Base-by-base conservation (phyloP, 305 asterid genomes). In the Nicotiana rustica region DNA sequence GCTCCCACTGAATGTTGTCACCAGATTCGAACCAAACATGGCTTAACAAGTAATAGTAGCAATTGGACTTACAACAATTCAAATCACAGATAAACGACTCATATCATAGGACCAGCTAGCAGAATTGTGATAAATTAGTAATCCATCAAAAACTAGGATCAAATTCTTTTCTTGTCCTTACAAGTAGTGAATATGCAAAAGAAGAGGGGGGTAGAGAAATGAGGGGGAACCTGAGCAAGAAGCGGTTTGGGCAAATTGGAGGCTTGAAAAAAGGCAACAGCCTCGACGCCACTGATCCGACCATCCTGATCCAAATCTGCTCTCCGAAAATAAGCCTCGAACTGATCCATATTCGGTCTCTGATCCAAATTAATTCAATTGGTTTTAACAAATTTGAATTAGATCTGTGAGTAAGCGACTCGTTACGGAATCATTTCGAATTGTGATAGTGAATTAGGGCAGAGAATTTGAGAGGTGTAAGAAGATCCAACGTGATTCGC, bases 231-330 rank as follows among this genome's bases (percentile, higher is more conserved):
- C 97, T 93, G 95, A 57, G 97, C 97, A 82, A 93, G 97, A 81
- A 93, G 94, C 78, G 80, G 95, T 87, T 85, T 86, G 85, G 97
- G 91, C 82, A 92, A 88, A 84, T 90, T 92, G 66, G 95, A 88
- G 35, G 90, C 94, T 77, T 86, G 89, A 81, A 93, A 91, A 85
- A 93, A 93, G 66, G 90, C 80, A 87, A 93, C 94, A 52, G 98
- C 98, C 89, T 93, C 98, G 44, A 2, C 84, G 76, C 98, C 95
- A 85, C 93, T 93, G 83, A 93, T 85, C 83, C 94, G 92, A 25
- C 98, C 97, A 69, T 93, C 98, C 71, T 93, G 95, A 91, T 93
- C 98, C 91, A 89, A 81, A 86, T 93, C 98, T 21, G 97, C 97
- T 82, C 92, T 88, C 86, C 87, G 92, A 82, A 93, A 93, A 85